Evolutionary conservation across 306 rosid species (phyloP), one percentile per base, ranked within the genome.

Genomic region (Cucurbita pepo): DNA sequence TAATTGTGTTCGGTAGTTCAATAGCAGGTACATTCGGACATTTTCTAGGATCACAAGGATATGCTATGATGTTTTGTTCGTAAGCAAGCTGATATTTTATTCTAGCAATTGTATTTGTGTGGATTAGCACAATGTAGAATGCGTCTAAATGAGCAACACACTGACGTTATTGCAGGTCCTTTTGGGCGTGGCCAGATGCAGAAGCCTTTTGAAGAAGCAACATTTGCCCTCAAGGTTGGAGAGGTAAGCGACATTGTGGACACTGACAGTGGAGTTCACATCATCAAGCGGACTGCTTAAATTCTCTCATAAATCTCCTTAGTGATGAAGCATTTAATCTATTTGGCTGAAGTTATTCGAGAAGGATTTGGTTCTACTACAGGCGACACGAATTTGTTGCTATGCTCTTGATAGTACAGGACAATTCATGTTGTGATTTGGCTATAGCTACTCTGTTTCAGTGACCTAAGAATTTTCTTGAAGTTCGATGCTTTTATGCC

Each of bases 111-210:
- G 40, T 67, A 4, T 22, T 13, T 45, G 8, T 25, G 41, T 13
- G 73, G 71, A 5, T 65, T 18, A 65, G 10, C 37, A 43, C 10
- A 10, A 18, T 1, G 21, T 22, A 21, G 38, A 14, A 47, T 0
- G 40, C 8, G 7, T 67, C 21, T 67, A 48, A 67, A 21, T 13
- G 30, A 41, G 19, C 18, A 66, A 44, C 72, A 66, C 72, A 66
- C 40, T 4, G 30, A 40, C 34, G 79, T 71, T 54, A 75, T 7
- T 81, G 78, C 88, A 94, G 99, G 97, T 77, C 81, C 91, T 77
- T 94, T 94, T 66, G 97, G 96, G 60, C 96, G 95, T 53, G 97
- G 96, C 59, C 99, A 91, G 86, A 94, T 94, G 99, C 96, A 94
- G 86, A 94, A 91, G 81, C 92, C 99, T 47, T 94, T 94, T 62